Percentiles rank a stretch among this genome's conserved stretches.
phyloP scores from a whole-genome alignment of 352 stramenopile genomes.

The Globisporangium radiosum region DNA sequence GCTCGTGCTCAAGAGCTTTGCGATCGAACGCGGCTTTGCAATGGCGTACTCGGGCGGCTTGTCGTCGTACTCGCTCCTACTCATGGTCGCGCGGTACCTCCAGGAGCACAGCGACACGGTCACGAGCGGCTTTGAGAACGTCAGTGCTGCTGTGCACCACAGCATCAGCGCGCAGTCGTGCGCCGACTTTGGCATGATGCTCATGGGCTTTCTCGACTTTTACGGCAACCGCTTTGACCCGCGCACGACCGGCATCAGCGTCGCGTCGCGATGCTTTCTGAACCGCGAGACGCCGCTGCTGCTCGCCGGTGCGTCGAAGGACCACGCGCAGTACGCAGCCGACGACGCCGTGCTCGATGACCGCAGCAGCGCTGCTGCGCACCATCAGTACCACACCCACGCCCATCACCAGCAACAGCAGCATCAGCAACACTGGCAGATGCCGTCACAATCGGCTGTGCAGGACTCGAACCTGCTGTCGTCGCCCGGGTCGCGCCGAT shows the following conservation, averaged over 20 bases:
- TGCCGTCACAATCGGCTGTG: slow-evolving; percentile 34
- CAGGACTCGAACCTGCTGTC: slow-evolving; percentile 50
- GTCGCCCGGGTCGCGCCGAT: slow-evolving; percentile 51
- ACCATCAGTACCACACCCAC: slow-evolving; percentile 4
- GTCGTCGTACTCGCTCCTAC: slow-evolving; percentile 93
- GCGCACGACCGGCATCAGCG: slow-evolving; percentile 86
- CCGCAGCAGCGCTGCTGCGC: slow-evolving; percentile 16
- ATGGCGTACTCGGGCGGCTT: slow-evolving; percentile 96
- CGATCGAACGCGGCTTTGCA: slow-evolving; percentile 90
- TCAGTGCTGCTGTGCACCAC: slow-evolving; percentile 47
- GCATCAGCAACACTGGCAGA: slow-evolving; percentile 57
- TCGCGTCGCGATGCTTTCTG: slow-evolving; percentile 74
- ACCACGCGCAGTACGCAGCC: slow-evolving; percentile 39
- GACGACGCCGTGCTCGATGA: slow-evolving; percentile 49
- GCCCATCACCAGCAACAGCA: slow-evolving; percentile 1
- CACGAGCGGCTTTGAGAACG: slow-evolving; percentile 56
- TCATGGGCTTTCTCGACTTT: slow-evolving; percentile 97
- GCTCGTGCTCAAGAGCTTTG: slow-evolving; percentile 94
- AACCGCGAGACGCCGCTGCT: slow-evolving; percentile 55
- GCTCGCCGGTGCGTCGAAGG: slow-evolving; percentile 14
- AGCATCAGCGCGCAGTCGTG: slow-evolving; percentile 55
- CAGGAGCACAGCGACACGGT: slow-evolving; percentile 77
- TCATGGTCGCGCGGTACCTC: slow-evolving; percentile 94
- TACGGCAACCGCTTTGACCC: slow-evolving; percentile 94
- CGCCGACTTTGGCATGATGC: slow-evolving; percentile 91